A percentile compares a stretch with the other conserved stretches of the same genome.
Conservation (phyloP, 495 filamentous ascomycete species). For the Penicillium desertorum region DNA sequence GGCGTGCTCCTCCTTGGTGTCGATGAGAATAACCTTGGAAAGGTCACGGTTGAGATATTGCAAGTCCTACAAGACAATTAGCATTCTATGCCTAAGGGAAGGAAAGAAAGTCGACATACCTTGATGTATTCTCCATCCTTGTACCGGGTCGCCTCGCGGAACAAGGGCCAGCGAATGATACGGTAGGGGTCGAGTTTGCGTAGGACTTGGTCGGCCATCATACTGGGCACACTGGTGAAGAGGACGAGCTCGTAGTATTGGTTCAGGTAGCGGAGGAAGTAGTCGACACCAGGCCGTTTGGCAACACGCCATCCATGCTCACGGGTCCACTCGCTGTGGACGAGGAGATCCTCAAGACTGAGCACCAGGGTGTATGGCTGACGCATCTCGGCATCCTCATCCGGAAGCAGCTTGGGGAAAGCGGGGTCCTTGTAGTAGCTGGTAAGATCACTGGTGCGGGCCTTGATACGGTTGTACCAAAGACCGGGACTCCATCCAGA, state of each 20-base stretch:
- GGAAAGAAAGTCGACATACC: constrained; percentile 50
- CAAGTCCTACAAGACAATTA: constrained; percentile 64
- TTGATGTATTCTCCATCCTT: constrained; percentile 95
- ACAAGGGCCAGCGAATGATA: constrained; percentile 93
- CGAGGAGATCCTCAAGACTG: constrained; percentile 87
- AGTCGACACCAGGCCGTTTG: constrained; percentile 93
- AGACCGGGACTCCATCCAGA: constrained; percentile 70
- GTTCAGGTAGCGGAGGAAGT: constrained; percentile 92
- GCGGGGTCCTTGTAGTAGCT: constrained; percentile 95
- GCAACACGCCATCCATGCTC: constrained; percentile 95
- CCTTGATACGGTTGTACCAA: constrained; percentile 76
- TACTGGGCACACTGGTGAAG: constrained; percentile 82
- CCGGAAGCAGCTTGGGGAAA: constrained; percentile 90
- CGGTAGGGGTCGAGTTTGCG: constrained; percentile 94
- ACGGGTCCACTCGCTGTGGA: constrained; percentile 90
- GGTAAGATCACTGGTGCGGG: constrained; percentile 68
- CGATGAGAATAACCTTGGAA: constrained; percentile 89
- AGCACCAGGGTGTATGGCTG: constrained; percentile 92
- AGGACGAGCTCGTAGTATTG: constrained; percentile 98
- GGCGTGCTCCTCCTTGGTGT: constrained; percentile 78
- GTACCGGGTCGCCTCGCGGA: constrained; percentile 91
- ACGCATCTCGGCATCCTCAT: constrained; percentile 75
- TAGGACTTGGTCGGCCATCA: constrained; percentile 80
- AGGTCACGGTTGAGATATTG: constrained; percentile 94
- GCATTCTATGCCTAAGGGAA: neutral